phyloP scores from a whole-genome alignment of 495 filamentous ascomycete species.

The Talaromyces stipitatus region DNA sequence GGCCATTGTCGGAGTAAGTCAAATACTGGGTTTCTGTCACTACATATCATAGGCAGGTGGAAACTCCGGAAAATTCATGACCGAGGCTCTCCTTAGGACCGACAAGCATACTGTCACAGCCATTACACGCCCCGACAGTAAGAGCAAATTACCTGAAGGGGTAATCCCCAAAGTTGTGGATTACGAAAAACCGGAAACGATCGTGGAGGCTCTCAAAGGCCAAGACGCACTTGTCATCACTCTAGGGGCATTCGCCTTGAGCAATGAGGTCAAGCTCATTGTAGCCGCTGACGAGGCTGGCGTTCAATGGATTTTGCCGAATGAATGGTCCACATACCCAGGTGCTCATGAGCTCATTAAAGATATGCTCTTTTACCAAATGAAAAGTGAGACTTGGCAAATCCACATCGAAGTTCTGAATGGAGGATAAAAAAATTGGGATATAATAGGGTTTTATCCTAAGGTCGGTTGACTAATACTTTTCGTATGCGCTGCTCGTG shows the following conservation, averaged over 20 bases:
- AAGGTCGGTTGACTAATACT: background rate
- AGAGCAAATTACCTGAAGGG: conserved; percentile 31
- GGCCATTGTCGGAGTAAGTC: conserved; percentile 41
- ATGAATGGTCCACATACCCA: conserved; percentile 42
- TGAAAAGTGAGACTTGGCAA: conserved; percentile 5
- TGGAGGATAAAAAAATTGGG: background rate
- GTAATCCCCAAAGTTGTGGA: conserved; percentile 32
- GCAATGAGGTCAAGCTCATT: conserved; percentile 41
- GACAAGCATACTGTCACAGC: conserved; percentile 47
- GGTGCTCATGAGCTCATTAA: conserved; percentile 24
- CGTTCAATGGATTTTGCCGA: conserved; percentile 55
- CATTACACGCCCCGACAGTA: conserved; percentile 37
- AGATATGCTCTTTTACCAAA: conserved; percentile 21
- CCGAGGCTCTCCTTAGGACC: conserved; percentile 37
- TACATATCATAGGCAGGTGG: conserved; percentile 34
- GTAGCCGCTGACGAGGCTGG: conserved; percentile 53
- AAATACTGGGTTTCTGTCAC: background rate
- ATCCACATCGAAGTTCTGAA: background rate
- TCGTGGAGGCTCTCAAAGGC: conserved; percentile 40
- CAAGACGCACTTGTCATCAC: conserved; percentile 57
- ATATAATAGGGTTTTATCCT: background rate
- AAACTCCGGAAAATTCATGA: conserved; percentile 44
- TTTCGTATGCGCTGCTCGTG: background rate
- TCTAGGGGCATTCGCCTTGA: conserved; percentile 28
- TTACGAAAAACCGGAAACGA: conserved; percentile 35